These are phyloP conservation scores for Beverwykella pulmonaria DNA, from an alignment of 495 filamentous ascomycete species.

Conservation along the genomic window DNA sequence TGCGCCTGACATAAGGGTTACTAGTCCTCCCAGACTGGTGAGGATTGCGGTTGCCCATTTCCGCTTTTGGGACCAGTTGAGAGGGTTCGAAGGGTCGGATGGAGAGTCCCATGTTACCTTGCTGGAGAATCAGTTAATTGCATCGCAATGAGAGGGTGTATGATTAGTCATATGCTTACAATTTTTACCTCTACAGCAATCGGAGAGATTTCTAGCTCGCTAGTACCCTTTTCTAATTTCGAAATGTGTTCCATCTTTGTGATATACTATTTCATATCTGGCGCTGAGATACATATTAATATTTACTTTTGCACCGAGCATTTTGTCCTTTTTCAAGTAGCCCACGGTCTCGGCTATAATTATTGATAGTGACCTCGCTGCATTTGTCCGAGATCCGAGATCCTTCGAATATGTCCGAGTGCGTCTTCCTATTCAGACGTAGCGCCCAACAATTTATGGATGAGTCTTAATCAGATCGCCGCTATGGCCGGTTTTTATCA, in stretches of 20 bases:
- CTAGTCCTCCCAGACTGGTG: conserved; percentile 29
- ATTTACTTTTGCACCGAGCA: neutral
- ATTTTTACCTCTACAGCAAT: neutral
- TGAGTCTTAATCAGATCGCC: neutral
- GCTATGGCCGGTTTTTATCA: neutral
- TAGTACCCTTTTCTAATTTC: neutral
- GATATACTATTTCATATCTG: neutral
- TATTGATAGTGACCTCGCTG: neutral
- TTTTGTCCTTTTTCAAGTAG: neutral
- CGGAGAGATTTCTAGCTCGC: neutral
- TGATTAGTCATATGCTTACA: neutral
- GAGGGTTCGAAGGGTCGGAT: conserved; percentile 30
- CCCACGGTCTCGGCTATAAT: neutral
- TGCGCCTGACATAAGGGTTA: conserved; percentile 37
- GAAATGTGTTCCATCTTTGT: neutral
- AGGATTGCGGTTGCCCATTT: conserved; percentile 37
- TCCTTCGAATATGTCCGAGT: neutral
- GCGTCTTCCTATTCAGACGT: neutral
- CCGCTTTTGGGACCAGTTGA: conserved; percentile 17
- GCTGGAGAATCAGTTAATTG: neutral
- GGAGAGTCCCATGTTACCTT: conserved; percentile 29
- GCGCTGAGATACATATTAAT: neutral
- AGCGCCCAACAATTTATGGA: neutral
- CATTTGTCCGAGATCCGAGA: neutral
- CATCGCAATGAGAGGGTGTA: too few species aligned